A percentile compares a stretch with the other conserved stretches of the same genome.
Conservation (phyloP, 306 rosid genomes). For the Gillenia trifoliata region DNA sequence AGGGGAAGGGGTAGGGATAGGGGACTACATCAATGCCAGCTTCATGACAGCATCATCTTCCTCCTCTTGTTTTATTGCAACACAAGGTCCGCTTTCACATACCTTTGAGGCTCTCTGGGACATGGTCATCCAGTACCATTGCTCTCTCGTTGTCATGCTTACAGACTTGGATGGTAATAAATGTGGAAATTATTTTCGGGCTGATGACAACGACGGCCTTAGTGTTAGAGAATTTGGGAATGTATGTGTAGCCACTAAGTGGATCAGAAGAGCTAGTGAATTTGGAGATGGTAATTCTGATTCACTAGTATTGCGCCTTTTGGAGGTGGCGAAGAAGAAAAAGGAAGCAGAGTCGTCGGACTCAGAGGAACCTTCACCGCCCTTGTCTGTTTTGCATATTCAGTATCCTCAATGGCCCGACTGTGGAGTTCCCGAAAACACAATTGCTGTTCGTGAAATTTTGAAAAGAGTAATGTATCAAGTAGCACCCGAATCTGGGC, state of each 20-base stretch:
- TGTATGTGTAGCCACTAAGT: slow-evolving; percentile 52
- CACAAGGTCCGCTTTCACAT: slow-evolving; percentile 95
- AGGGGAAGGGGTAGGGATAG: too few relatives aligned
- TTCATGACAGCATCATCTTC: slow-evolving; percentile 29
- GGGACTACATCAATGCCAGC: slow-evolving; percentile 91
- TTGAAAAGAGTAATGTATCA: too few relatives aligned
- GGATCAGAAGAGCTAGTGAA: slow-evolving; percentile 26
- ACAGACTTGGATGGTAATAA: slow-evolving; percentile 65
- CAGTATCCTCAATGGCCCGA: slow-evolving; percentile 95
- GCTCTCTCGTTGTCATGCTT: slow-evolving; percentile 88
- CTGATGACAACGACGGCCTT: slow-evolving; percentile 40
- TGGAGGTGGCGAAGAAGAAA: slow-evolving; percentile 76
- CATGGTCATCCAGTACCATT: slow-evolving; percentile 64
- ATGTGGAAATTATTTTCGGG: slow-evolving; percentile 88
- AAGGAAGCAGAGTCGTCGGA: too few relatives aligned
- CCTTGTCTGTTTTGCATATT: slow-evolving; percentile 70
- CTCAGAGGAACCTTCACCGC: too few relatives aligned
- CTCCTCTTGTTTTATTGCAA: slow-evolving; percentile 68
- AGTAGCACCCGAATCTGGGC: too few relatives aligned
- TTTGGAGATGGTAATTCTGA: slow-evolving; percentile 24
- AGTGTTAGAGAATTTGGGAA: slow-evolving; percentile 83
- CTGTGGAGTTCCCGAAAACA: slow-evolving; percentile 83
- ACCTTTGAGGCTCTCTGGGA: slow-evolving; percentile 97
- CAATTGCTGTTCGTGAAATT: too few relatives aligned
- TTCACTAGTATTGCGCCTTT: slow-evolving; percentile 59